phyloP scores from a whole-genome alignment of 2,329 filamentous ascomycete genomes.

The Microsporum canis region DNA sequence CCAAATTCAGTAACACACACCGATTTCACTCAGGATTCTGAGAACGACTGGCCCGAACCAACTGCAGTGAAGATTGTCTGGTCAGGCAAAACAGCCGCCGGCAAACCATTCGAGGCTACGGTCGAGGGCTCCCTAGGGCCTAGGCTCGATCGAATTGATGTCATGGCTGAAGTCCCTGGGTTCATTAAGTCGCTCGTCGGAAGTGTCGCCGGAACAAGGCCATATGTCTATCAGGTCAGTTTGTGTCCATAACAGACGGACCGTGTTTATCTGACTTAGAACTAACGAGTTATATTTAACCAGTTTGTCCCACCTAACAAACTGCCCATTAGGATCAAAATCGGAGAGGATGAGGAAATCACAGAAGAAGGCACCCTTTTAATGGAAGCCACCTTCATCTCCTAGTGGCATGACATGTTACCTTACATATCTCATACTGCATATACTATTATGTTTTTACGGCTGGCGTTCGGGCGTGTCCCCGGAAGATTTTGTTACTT shows the following conservation, averaged over 20 bases:
- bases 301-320: constrained; percentile 59
- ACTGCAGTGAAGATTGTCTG: constrained; percentile 63
- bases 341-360: constrained; percentile 63
- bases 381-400: constrained; percentile 94
- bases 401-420: constrained; percentile 30
- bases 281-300: not conserved
- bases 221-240: constrained; percentile 90
- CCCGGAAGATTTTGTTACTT: not conserved
- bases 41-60: constrained; percentile 84
- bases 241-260: not conserved
- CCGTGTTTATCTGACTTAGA: not conserved
- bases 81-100: constrained; percentile 66
- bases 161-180: constrained; percentile 91
- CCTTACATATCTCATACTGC: not conserved
- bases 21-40: constrained; percentile 56
- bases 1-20: constrained; percentile 58
- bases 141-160: constrained; percentile 72
- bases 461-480: constrained; percentile 14
- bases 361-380: constrained; percentile 70
- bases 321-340: constrained; percentile 68
- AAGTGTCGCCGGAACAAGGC: constrained; percentile 78
- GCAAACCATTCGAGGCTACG: constrained; percentile 57
- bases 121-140: constrained; percentile 59
- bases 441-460: not conserved
- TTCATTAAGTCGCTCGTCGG: constrained; percentile 93